A percentile compares a stretch with the other conserved stretches of the same genome.
These are phyloP conservation scores for Paecilomyces fulvus DNA, from an alignment of 2,329 filamentous ascomycete species.

Conservation along the genomic window DNA sequence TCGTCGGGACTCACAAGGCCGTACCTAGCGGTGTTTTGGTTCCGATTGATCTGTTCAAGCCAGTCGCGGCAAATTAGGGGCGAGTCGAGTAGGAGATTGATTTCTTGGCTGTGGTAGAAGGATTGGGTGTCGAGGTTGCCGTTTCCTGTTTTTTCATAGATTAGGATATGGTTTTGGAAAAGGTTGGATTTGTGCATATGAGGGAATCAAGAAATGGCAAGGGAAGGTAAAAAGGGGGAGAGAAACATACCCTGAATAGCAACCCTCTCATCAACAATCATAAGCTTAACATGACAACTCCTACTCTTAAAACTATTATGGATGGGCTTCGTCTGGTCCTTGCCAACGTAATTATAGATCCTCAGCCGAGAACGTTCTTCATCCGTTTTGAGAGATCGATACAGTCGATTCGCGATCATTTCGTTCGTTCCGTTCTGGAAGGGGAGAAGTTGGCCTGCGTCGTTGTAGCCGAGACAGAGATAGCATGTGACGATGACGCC, in stretches of 20 bases:
- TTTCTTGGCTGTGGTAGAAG: conserved; percentile 70
- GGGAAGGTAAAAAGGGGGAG: too few species aligned
- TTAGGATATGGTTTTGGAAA: not conserved
- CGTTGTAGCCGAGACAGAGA: conserved; percentile 71
- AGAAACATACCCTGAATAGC: conserved; percentile 50
- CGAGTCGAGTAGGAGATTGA: conserved; percentile 68
- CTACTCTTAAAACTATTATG: conserved; percentile 57
- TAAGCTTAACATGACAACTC: conserved; percentile 67
- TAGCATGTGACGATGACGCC: conserved; percentile 63
- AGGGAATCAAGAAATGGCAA: too few species aligned
- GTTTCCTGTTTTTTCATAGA: conserved; percentile 37
- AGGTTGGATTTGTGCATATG: not conserved
- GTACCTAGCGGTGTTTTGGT: conserved; percentile 58
- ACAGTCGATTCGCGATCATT: conserved; percentile 55
- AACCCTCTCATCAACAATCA: conserved; percentile 62
- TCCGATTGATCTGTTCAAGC: conserved; percentile 53
- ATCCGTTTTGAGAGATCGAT: conserved; percentile 46
- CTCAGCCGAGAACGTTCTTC: conserved; percentile 45
- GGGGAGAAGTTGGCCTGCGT: conserved; percentile 66
- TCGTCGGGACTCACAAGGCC: conserved; percentile 47
- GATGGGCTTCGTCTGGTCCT: conserved; percentile 62
- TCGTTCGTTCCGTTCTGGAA: conserved; percentile 70
- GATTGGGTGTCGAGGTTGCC: conserved; percentile 76
- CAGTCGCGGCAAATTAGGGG: conserved; percentile 52
- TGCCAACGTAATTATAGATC: conserved; percentile 63